Evolutionary conservation across 148 eudicot genomes (phyloP), one percentile per base, ranked within the genome.

Genomic region (Chenopodium berlandieri): DNA sequence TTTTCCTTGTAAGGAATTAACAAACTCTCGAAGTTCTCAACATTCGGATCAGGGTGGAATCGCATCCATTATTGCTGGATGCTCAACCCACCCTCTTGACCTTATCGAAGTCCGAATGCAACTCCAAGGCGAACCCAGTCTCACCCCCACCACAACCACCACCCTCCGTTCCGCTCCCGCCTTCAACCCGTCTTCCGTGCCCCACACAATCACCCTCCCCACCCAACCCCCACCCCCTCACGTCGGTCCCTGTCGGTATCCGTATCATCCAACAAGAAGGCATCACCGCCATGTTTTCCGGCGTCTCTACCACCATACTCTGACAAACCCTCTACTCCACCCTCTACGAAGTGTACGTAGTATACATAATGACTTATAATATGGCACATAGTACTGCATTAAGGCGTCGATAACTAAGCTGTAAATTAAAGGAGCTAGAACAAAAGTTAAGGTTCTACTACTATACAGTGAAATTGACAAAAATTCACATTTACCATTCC

Each of bases 321-420:
- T 86, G 98, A 0, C 98, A 94, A 78, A 89, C 92, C 0, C 88
- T 92, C 1, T 94, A 93, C 78, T 92, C 98, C 77, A 94, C 98
- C 54, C 44, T 37, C 44, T 37, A 37, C 44, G 7, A 37, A 37
- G 8, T 37, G 44, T 37, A 37, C 7, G 7, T 37, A 37, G 44
- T 37, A 37, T 37, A 37, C 44, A 37, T 37, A 37, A 37, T 37
- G 44, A 37, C 8, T 37, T 37, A 37, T 37, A 6, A 37, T 37
- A 37, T 37, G 44, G 44, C 44, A 37, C 44, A 0, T 27, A 27
- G 27, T 27, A 27, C 27, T 27, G 0, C 27, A 37, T 37, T 4
- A 37, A 37, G 7, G 44, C 8, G 1, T 37, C 44, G 44, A 37
- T 37, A 37, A 37, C 44, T 37, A 37, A 5, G 44, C 7, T 37